Evolutionary conservation across 352 stramenopile genomes (phyloP).

Genomic region (Phytophthora pistaciae): DNA sequence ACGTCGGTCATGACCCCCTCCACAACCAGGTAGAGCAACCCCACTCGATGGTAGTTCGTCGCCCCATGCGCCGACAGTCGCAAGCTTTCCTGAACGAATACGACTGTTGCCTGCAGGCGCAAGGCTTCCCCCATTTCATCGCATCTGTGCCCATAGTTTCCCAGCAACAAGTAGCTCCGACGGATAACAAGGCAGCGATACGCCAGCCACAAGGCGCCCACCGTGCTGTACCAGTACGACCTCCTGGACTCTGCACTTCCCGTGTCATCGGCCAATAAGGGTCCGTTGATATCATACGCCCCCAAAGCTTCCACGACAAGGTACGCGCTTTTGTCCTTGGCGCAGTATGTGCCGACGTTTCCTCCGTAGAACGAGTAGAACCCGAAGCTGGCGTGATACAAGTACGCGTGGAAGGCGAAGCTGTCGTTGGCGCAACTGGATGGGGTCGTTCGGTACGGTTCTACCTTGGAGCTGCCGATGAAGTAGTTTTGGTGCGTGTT

Average conservation of each 20-base stretch:
- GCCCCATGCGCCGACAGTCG: constrained; percentile 28
- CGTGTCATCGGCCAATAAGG: not conserved
- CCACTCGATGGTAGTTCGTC: constrained; percentile 19
- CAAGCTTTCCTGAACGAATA: constrained; percentile 23
- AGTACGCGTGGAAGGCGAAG: constrained; percentile 2
- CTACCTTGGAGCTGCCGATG: constrained; percentile 1
- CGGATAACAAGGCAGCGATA: constrained; percentile 1
- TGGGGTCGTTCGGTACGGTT: not conserved
- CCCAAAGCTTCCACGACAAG: constrained; percentile 1
- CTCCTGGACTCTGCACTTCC: not conserved
- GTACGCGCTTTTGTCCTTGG: constrained; percentile 6
- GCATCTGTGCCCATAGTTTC: constrained; percentile 1
- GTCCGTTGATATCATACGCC: constrained; percentile 11
- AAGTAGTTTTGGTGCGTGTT: constrained; percentile 17
- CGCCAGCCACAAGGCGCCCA: constrained; percentile 1
- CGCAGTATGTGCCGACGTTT: constrained; percentile 4
- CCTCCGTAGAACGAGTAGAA: constrained; percentile 16
- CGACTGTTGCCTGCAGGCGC: not conserved
- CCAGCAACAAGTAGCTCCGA: constrained; percentile 4
- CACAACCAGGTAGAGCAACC: constrained; percentile 26
- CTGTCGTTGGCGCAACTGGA: constrained; percentile 9
- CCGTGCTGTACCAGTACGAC: constrained; percentile 16
- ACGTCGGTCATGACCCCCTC: constrained; percentile 31
- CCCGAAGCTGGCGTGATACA: constrained; percentile 13
- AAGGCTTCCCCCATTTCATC: constrained; percentile 6